Conservation (phyloP, 768 basidiomycete species). For the Cyclocybe aegerita region DNA sequence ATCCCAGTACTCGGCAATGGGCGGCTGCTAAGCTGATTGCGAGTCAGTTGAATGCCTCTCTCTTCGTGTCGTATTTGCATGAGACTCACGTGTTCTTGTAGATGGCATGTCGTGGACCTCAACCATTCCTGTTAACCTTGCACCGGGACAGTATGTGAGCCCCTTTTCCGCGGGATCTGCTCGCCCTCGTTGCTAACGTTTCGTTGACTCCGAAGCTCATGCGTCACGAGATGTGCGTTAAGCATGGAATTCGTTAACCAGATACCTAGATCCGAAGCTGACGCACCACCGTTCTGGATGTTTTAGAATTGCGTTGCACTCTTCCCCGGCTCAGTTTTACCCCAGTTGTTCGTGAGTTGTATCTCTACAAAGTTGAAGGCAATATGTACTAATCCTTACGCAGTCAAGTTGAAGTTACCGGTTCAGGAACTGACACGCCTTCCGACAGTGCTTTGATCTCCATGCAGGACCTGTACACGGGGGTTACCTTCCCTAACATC, state of each 20-base stretch:
- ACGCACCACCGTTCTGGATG: constrained; percentile 3
- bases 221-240: constrained; percentile 46
- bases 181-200: constrained; percentile 1
- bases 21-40: constrained; percentile 41
- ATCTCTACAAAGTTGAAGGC: constrained; percentile 7
- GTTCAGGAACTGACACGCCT: constrained; percentile 34
- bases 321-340: constrained; percentile 42
- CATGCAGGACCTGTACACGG: constrained; percentile 33
- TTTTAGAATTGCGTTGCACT: constrained; percentile 44
- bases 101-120: constrained; percentile 41
- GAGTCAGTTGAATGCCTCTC: constrained; percentile 24
- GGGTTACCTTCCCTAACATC: constrained; percentile 35
- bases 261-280: not conserved
- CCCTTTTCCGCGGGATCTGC: not conserved
- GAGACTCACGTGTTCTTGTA: constrained; percentile 11
- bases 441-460: constrained; percentile 31
- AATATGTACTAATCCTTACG: constrained; percentile 4
- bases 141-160: constrained; percentile 51
- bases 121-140: constrained; percentile 39
- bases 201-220: constrained; percentile 31
- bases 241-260: not conserved
- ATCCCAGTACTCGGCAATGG: constrained; percentile 35
- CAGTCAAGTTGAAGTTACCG: constrained; percentile 36
- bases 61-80: not conserved
- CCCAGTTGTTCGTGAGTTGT: constrained; percentile 47